Conservation (phyloP, 1,284 basidiomycete species). For the Phlebopus sp. region DNA sequence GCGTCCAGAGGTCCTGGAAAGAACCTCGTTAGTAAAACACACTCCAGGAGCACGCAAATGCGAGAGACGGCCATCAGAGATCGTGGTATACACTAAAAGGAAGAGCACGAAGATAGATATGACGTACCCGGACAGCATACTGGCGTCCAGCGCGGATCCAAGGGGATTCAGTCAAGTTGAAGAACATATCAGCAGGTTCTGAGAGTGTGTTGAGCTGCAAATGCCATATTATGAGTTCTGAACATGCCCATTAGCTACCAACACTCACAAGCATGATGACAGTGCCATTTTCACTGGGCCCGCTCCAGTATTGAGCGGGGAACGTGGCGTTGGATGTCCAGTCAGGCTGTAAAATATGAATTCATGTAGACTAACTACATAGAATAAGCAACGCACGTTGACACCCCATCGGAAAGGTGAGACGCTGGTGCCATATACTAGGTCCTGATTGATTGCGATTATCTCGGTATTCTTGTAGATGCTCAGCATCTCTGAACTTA, state of each 20-base stretch:
- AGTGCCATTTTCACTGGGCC: slow-evolving; percentile 49
- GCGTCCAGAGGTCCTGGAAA: slow-evolving; percentile 62
- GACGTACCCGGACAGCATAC: slow-evolving; percentile 53
- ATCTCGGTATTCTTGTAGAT: slow-evolving; percentile 63
- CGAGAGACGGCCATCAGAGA: no score
- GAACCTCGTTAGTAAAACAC: background rate
- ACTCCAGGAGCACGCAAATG: background rate
- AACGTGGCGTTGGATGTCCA: slow-evolving; percentile 46
- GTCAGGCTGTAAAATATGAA: slow-evolving; percentile 41
- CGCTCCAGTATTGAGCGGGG: slow-evolving; percentile 61
- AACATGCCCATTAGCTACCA: background rate
- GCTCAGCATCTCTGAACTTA: slow-evolving; percentile 46
- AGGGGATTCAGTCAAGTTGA: slow-evolving; percentile 65
- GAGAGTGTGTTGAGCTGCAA: slow-evolving; percentile 49
- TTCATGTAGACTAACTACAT: background rate
- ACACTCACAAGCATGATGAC: slow-evolving; percentile 52
- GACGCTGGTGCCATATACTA: slow-evolving; percentile 55
- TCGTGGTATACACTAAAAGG: background rate
- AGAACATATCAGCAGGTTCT: slow-evolving; percentile 52
- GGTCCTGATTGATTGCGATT: slow-evolving; percentile 67
- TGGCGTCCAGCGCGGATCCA: slow-evolving; percentile 66
- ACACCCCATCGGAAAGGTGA: slow-evolving; percentile 67
- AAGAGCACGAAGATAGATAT: background rate
- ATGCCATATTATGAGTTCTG: background rate
- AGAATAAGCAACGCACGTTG: slow-evolving; percentile 38